These are phyloP conservation scores for Syzygium malaccense DNA, from an alignment of 441 rosid species.

Conservation along the genomic window DNA sequence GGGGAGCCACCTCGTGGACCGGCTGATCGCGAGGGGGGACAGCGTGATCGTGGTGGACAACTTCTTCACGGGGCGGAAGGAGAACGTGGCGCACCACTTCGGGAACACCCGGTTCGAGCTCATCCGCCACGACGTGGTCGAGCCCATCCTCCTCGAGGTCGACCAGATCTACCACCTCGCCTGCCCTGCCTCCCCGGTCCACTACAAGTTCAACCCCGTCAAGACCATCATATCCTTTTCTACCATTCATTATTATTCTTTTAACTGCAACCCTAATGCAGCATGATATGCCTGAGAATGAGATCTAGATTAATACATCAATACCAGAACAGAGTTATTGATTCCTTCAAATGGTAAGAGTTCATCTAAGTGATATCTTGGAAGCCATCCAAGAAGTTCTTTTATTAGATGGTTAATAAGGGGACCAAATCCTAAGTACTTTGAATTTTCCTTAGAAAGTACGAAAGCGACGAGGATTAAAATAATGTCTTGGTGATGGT, in stretches of 20 bases:
- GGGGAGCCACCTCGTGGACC: slow-evolving; percentile 15
- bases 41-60: slow-evolving; percentile 19
- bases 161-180: slow-evolving; percentile 22
- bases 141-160: slow-evolving; percentile 16
- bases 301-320: neutral
- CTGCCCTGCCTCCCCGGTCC: slow-evolving; percentile 16
- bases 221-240: slow-evolving; percentile 15
- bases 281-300: neutral
- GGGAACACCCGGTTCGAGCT: slow-evolving; percentile 17
- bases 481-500: no score
- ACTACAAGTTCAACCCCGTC: slow-evolving; percentile 18
- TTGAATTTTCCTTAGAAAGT: neutral
- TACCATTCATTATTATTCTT: neutral
- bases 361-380: neutral
- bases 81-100: slow-evolving; percentile 11
- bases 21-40: slow-evolving; percentile 13
- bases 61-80: slow-evolving; percentile 18
- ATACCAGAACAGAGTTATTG: no score
- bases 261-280: neutral
- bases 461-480: neutral
- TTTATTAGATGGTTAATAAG: neutral
- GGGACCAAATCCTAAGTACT: no score
- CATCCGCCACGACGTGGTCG: slow-evolving; percentile 15
- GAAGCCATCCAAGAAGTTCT: neutral
- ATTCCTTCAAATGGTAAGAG: no score